phyloP scores from a whole-genome alignment of 1,284 basidiomycete genomes.

The Tremellales sp. region DNA sequence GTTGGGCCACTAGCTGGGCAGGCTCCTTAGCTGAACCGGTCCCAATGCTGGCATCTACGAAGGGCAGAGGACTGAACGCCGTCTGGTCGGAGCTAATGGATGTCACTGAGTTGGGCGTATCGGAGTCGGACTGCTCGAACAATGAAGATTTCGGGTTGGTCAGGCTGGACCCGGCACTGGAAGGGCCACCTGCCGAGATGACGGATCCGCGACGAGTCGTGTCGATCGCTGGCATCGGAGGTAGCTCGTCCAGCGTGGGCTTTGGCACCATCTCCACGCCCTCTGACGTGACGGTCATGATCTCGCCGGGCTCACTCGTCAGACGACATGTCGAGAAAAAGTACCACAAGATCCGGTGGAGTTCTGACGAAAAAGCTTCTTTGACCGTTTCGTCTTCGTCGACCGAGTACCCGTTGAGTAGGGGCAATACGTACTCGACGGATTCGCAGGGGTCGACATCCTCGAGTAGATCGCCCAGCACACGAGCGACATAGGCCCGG shows the following conservation, averaged over 20 bases:
- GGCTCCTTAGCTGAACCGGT: conserved; percentile 16
- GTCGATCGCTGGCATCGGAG: conserved; percentile 4
- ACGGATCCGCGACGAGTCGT: conserved; percentile 6
- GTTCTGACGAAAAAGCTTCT: conserved; percentile 78
- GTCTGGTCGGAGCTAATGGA: conserved; percentile 18
- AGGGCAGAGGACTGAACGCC: conserved; percentile 14
- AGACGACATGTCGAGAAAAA: conserved; percentile 66
- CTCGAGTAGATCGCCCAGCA: conserved; percentile 67
- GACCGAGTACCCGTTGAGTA: conserved; percentile 79
- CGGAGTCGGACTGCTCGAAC: conserved; percentile 6
- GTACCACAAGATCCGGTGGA: conserved; percentile 88
- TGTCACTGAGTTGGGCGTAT: conserved; percentile 17
- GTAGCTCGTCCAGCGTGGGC: conserved; percentile 19
- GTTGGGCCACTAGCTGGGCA: conserved; percentile 33
- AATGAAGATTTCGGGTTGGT: conserved; percentile 5
- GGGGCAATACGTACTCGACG: conserved; percentile 87
- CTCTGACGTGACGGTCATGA: conserved; percentile 35
- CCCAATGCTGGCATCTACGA: conserved; percentile 8
- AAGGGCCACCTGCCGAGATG: conserved; percentile 10
- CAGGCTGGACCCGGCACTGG: conserved; percentile 16
- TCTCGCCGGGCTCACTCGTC: conserved; percentile 2
- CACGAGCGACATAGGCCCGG: conserved; percentile 75
- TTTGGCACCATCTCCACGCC: conserved; percentile 28
- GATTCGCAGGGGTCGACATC: conserved; percentile 81
- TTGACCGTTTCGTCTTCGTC: conserved; percentile 90